phyloP scores from a whole-genome alignment of 345 rosid genomes.

The Rhizophora mangle region DNA sequence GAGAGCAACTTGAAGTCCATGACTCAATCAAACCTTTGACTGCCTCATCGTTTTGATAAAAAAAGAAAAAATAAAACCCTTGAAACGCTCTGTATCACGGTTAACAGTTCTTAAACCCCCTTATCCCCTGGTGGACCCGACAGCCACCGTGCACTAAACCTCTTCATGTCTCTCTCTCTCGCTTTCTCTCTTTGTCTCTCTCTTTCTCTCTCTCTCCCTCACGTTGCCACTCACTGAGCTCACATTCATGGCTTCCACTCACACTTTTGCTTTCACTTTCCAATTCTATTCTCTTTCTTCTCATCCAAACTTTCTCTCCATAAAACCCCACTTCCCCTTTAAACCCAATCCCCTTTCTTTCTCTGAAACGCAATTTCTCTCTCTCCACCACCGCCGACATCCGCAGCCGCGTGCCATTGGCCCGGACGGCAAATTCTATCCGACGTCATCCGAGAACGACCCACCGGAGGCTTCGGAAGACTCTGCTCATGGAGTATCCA shows the following conservation, averaged over 20 bases:
- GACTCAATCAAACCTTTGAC: no score
- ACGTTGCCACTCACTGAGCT: background rate
- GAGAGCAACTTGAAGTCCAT: no score
- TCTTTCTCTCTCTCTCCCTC: background rate
- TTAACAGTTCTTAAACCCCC: no score
- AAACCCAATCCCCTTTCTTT: conserved; percentile 27
- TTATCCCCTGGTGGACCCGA: background rate
- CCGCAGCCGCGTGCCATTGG: conserved; percentile 29
- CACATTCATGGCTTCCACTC: conserved; percentile 11
- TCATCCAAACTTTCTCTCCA: conserved; percentile 34
- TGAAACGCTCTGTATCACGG: no score
- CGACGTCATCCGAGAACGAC: conserved; percentile 67
- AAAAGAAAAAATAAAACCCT: no score
- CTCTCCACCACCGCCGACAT: background rate
- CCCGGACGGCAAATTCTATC: conserved; percentile 51
- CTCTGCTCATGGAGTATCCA: conserved; percentile 69
- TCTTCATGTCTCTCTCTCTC: background rate
- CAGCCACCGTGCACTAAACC: background rate
- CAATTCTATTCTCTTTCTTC: conserved; percentile 29
- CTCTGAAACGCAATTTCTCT: conserved; percentile 4
- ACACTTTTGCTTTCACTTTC: conserved; percentile 17
- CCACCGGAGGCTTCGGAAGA: conserved; percentile 93
- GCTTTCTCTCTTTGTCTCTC: conserved; percentile 8
- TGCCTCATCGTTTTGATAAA: no score
- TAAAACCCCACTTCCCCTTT: conserved; percentile 23